Evolutionary conservation across 2,329 filamentous ascomycete genomes (phyloP), one percentile per base, ranked within the genome.

Genomic region (Ophiostoma novo-ulmi): DNA sequence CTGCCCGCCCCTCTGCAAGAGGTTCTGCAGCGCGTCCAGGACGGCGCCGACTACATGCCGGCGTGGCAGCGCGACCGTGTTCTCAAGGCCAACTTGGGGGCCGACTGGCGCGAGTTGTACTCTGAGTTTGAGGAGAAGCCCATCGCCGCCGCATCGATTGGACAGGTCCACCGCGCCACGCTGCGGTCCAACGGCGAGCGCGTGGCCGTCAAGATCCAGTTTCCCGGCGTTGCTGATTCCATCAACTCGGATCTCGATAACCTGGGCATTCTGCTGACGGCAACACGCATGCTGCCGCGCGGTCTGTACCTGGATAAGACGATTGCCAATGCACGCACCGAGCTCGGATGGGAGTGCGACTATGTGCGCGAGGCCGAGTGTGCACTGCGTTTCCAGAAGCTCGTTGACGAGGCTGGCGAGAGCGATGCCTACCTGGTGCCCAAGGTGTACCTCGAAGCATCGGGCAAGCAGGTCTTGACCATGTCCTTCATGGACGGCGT

Each of bases 221-320:
- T 99, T 76, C 95, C 95, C 0, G 96, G 96, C 17, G 95, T 99
- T 1, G 92, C 94, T 22, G 90, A 92, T 79, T 98, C 94, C 4
- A 99, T 99, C 78, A 93, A 97, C 79, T 97, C 94, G 0, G 95
- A 99, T 76, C 85, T 99, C 1, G 96, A 93, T 80, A 99, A 99
- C 76, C 85, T 99, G 41, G 92, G 91, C 10, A 86, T 99, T 71
- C 88, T 99, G 1, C 87, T 99, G 14, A 95, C 92, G 6, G 95
- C 95, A 36, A 97, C 94, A 5, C 89, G 92, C 71, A 87, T 99
- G 36, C 85, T 99, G 0, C 96, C 95, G 0, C 94, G 91, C 77
- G 95, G 95, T 0, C 84, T 99, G 0, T 99, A 95, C 77, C 88
- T 99, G 8, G 91, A 99, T 81, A 97, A 97, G 80, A 99, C 95